Conservation (phyloP, 495 filamentous ascomycete species). For the Aspergillus olivimuriae region DNA sequence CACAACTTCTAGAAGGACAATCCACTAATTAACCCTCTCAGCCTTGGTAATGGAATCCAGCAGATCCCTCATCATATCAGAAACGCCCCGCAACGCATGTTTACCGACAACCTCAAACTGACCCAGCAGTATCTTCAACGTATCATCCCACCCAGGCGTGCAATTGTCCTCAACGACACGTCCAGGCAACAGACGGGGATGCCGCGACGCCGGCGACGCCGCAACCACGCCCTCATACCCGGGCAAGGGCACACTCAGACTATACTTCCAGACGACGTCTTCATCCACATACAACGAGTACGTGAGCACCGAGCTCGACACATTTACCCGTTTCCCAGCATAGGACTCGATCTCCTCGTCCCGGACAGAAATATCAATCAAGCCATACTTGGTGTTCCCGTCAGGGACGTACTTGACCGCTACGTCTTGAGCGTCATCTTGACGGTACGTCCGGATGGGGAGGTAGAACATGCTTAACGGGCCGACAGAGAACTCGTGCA, state of each 20-base stretch:
- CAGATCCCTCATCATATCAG: conserved; percentile 7
- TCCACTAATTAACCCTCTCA: conserved; percentile 16
- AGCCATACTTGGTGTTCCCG: conserved; percentile 87
- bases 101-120: conserved; percentile 10
- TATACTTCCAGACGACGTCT: conserved; percentile 65
- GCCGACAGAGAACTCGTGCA: conserved; percentile 84
- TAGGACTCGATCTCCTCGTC: conserved; percentile 45
- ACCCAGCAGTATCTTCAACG: conserved; percentile 1
- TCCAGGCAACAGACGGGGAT: conserved; percentile 10
- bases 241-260: conserved; percentile 31
- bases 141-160: background rate
- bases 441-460: conserved; percentile 74
- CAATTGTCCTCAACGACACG: conserved; percentile 10
- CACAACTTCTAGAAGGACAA: too few species aligned
- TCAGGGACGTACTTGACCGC: conserved; percentile 77
- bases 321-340: conserved; percentile 16
- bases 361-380: conserved; percentile 70
- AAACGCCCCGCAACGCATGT: conserved; percentile 1
- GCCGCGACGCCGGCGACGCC: background rate
- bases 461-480: conserved; percentile 91
- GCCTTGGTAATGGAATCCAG: conserved; percentile 6
- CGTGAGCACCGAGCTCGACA: conserved; percentile 51
- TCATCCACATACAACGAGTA: conserved; percentile 84
- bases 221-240: conserved; percentile 3
- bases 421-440: conserved; percentile 72